Evolutionary conservation across 2,329 filamentous ascomycete genomes (phyloP).

Genomic region (Hypoxylon sp.): DNA sequence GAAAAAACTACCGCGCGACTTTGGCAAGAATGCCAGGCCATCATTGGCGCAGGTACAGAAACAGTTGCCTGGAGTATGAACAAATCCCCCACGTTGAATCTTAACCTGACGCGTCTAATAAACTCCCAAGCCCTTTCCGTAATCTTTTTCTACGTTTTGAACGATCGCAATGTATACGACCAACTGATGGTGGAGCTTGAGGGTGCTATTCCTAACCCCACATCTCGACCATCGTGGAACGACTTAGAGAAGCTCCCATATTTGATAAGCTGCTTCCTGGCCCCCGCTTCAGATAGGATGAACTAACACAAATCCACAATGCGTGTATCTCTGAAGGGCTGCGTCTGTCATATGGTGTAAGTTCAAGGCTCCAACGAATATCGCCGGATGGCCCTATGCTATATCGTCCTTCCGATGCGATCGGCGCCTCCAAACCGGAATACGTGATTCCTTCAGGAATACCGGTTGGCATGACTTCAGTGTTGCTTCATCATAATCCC

Average conservation of each 20-base stretch:
- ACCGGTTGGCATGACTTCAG: constrained; percentile 22
- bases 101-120: constrained; percentile 6
- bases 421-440: constrained; percentile 7
- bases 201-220: constrained; percentile 19
- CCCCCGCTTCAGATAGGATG: no score
- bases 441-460: constrained; percentile 19
- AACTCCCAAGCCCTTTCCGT: constrained; percentile 11
- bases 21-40: constrained; percentile 35
- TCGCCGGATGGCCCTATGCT: constrained; percentile 26
- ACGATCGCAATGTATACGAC: constrained; percentile 19
- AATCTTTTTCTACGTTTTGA: constrained; percentile 22
- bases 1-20: constrained; percentile 40
- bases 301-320: constrained; percentile 13
- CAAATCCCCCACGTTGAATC: neutral
- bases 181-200: constrained; percentile 21
- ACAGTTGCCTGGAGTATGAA: constrained; percentile 42
- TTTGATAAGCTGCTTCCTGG: constrained; percentile 13
- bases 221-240: constrained; percentile 11
- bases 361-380: constrained; percentile 23
- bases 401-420: constrained; percentile 13
- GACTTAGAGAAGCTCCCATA: constrained; percentile 33
- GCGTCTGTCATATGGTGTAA: constrained; percentile 23
- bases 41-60: constrained; percentile 52
- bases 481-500: constrained; percentile 10
- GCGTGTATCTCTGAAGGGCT: constrained; percentile 28